Evolutionary conservation across 805 yeast genomes (phyloP).

Genomic region (Zygoascus bituminiphila): DNA sequence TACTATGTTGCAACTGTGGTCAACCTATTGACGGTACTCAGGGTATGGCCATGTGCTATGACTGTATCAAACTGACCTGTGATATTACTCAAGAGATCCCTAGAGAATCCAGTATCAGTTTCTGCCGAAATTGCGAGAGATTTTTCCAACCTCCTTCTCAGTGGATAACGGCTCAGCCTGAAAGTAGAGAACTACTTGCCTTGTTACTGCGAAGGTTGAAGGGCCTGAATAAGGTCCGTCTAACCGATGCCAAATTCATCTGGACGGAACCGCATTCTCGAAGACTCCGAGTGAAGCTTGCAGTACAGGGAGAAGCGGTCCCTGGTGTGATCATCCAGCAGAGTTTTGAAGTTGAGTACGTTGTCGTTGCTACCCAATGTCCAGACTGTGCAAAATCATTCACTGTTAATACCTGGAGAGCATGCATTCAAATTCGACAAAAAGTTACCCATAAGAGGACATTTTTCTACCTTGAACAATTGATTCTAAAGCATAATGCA

Average conservation of each 20-base stretch:
- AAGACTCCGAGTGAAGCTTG: constrained; percentile 76
- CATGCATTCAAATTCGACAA: constrained; percentile 93
- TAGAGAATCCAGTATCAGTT: constrained; percentile 75
- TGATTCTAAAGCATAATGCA: constrained; percentile 83
- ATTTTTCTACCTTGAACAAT: constrained; percentile 82
- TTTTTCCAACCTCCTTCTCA: constrained; percentile 90
- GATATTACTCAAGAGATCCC: constrained; percentile 94
- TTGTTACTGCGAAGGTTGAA: constrained; percentile 79
- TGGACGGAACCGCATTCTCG: constrained; percentile 99
- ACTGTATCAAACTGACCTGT: constrained; percentile 87
- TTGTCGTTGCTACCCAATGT: constrained; percentile 94
- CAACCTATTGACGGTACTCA: constrained; percentile 91
- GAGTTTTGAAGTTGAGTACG: constrained; percentile 83
- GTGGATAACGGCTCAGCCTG: constrained; percentile 87
- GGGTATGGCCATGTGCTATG: constrained; percentile 93
- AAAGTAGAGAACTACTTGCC: constrained; percentile 87
- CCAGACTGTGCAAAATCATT: constrained; percentile 94
- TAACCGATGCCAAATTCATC: constrained; percentile 85
- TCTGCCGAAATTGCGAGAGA: constrained; percentile 95
- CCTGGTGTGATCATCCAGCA: constrained; percentile 85
- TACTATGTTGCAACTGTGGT: constrained; percentile 97
- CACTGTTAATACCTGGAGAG: constrained; percentile 93
- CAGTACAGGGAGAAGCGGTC: constrained; percentile 95
- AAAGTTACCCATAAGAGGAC: constrained; percentile 93
- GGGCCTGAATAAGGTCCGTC: constrained; percentile 78